A percentile compares a stretch with the other conserved stretches of the same genome.
phyloP scores from a whole-genome alignment of 169 alveolate species.

The Cryptosporidium sp. region DNA sequence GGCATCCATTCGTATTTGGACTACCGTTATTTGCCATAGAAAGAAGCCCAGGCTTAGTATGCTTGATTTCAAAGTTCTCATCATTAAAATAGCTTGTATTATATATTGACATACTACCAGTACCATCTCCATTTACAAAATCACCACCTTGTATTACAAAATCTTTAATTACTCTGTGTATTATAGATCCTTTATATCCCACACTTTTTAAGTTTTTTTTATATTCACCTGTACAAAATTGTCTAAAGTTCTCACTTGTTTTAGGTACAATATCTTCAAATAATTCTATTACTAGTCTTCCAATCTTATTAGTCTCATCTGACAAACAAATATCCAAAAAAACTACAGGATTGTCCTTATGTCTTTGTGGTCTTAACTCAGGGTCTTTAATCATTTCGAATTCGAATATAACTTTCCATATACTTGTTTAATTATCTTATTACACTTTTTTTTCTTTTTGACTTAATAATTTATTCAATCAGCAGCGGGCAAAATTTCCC shows the following conservation, averaged over 20 bases:
- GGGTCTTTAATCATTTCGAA: conserved; percentile 38
- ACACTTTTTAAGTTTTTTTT: conserved; percentile 91
- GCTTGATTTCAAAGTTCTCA: conserved; percentile 91
- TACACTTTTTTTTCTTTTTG: background rate
- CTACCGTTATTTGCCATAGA: conserved; percentile 94
- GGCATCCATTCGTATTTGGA: conserved; percentile 95
- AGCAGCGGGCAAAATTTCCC: background rate
- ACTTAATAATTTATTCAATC: background rate
- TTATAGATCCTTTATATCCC: conserved; percentile 91
- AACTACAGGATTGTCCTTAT: conserved; percentile 91
- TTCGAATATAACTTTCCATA: background rate
- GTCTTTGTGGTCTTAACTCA: conserved; percentile 64
- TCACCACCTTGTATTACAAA: conserved; percentile 99
- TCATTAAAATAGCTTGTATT: conserved; percentile 92
- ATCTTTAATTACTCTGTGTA: conserved; percentile 95
- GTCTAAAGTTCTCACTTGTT: conserved; percentile 98
- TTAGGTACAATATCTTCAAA: conserved; percentile 95
- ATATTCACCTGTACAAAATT: conserved; percentile 96
- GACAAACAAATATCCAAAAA: conserved; percentile 88
- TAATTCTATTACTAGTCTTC: conserved; percentile 94
- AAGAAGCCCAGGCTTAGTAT: conserved; percentile 85
- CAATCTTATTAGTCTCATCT: conserved; percentile 85
- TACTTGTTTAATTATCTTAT: background rate
- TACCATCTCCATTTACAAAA: conserved; percentile 93
- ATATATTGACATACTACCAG: conserved; percentile 94